Evolutionary conservation across 306 rosid genomes (phyloP), one percentile per base, ranked within the genome.

Genomic region (Quercus dentata): DNA sequence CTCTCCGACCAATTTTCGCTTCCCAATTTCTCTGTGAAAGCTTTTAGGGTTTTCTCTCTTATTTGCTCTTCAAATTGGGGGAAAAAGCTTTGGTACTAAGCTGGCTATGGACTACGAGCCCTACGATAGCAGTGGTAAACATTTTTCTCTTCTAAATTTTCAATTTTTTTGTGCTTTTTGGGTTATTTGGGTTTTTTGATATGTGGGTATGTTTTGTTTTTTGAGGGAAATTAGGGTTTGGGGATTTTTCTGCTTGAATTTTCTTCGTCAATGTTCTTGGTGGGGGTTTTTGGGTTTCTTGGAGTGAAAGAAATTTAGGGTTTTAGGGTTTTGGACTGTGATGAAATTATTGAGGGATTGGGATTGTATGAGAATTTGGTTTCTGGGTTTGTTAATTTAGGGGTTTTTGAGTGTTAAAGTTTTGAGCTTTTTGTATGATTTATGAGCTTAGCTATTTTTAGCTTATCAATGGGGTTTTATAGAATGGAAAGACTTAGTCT

Each of bases 61-160:
- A 10, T 57, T 12, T 44, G 49, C 18, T 21, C 33, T 65, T 71
- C 62, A 58, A 65, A 76, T 80, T 74, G 55, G 56, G 9, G 73
- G 10, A 30, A 79, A 71, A 70, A 1, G 33, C 76, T 75, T 41
- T 33, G 69, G 35, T 76, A 63, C 27, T 85, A 83, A 87, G 70
- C 92, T 91, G 92, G 91, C 93, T 83, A 92, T 94, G 98, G 97
- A 92, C 83, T 87, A 91, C 92, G 97, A 90, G 89, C 97, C 97
- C 74, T 92, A 85, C 80, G 98, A 94, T 76, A 94, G 98, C 85
- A 94, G 98, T 75, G 98, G 98, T 94, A 62, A 86, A 89, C 15
- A 49, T 12, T 13, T 77, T 63, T 62, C 75, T 75, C 11, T 27
- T 71, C 6, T 2, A 33, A 71, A 73, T 25, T 81, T 49, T 49